phyloP scores from a whole-genome alignment of 192 early-diverging fungal species.

The Linnemannia zychae region DNA sequence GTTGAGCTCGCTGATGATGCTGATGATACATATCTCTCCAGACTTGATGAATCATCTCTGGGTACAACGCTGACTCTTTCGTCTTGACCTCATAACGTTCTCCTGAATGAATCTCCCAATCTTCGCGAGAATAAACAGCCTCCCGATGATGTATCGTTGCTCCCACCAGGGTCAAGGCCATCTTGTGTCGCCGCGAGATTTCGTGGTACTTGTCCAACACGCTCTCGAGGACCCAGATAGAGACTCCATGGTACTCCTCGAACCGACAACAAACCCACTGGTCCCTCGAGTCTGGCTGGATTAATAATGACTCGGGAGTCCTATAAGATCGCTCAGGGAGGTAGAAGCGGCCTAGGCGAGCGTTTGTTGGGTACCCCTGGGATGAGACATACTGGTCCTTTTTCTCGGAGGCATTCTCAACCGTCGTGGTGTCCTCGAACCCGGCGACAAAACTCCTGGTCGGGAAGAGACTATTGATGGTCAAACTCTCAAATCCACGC shows the following conservation, averaged over 20 bases:
- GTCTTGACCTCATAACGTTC: slow-evolving; percentile 16
- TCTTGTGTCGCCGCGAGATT: slow-evolving; percentile 27
- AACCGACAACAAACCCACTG: slow-evolving; percentile 38
- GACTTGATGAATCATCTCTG: slow-evolving; percentile 34
- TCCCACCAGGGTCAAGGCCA: slow-evolving; percentile 28
- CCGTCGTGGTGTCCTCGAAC: slow-evolving; percentile 16
- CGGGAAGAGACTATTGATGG: slow-evolving; percentile 18
- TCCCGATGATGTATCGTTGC: background rate
- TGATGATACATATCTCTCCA: slow-evolving; percentile 42
- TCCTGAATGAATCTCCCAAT: slow-evolving; percentile 15
- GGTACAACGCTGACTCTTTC: slow-evolving; percentile 28
- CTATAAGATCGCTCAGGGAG: slow-evolving; percentile 32
- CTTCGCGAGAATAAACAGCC: background rate
- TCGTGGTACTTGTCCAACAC: slow-evolving; percentile 38
- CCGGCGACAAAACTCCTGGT: slow-evolving; percentile 40
- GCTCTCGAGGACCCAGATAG: slow-evolving; percentile 34
- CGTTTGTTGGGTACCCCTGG: slow-evolving; percentile 25
- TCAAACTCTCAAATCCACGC: slow-evolving; percentile 21
- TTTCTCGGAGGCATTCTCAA: background rate
- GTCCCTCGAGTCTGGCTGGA: background rate
- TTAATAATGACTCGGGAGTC: slow-evolving; percentile 15
- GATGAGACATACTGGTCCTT: background rate
- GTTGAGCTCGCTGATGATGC: slow-evolving; percentile 15
- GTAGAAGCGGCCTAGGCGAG: slow-evolving; percentile 38
- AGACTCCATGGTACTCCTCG: slow-evolving; percentile 30